Base-by-base conservation (phyloP, 345 rosid genomes). In the Acer yangbiense region DNA sequence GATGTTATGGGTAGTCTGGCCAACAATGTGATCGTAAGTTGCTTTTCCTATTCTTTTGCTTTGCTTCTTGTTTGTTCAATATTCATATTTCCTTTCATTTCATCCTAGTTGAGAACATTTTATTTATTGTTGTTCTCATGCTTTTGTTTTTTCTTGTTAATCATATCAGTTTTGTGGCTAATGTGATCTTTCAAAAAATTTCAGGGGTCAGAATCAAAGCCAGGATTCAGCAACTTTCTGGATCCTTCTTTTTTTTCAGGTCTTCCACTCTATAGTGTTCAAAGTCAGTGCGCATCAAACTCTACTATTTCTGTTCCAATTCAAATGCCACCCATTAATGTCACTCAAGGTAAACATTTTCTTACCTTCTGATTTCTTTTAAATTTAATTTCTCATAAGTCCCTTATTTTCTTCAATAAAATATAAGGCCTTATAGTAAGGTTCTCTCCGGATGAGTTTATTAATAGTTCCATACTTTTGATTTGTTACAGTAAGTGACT, bases 171-270 rank as follows among this genome's bases (percentile, higher is more conserved):
- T 23, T 66, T 60, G 18, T 66, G 70, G 44, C 72, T 80, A 41
- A 39, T 78, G n/a, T 79, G 74, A 58, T 54, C 70, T 83, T 35
- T 75, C 54, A 52, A 63, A 80, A 78, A 78, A 65, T 77, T 85
- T 75, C 94, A 96, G 99, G 98, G 98, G 61, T 79, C 99, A 84
- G 55, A 83, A 48, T 60, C 82, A 21, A 46, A 71, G 77, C 78
- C 91, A 52, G 48, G 39, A 43, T 9, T 7, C 46, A 57, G 73
- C 77, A 85, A 88, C 71, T 88, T 61, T 80, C 78, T 93, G 68
- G 99, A 96, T 46, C 85, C 97, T 66, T 94, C 90, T 77, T 83
- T 94, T 70, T 44, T 55, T 75, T 83, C 88, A 8, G 18, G 18
- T 66, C 81, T 78, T 82, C 85, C 98, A 39, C 69, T 94, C 48